phyloP scores from a whole-genome alignment of 257 asterid species.

The Coffea canephora region DNA sequence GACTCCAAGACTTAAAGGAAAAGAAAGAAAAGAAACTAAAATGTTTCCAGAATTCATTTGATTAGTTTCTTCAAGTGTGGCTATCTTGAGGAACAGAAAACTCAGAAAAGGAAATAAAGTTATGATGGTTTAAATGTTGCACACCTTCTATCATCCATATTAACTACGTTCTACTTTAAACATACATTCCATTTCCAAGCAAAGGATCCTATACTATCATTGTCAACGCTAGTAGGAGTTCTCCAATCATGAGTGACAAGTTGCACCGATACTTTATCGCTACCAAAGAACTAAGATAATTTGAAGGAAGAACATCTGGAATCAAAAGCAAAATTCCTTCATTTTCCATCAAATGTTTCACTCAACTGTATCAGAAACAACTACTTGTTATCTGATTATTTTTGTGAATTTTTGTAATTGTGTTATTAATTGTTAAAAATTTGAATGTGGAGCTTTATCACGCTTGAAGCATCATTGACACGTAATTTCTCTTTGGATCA shows the following conservation, averaged over 20 bases:
- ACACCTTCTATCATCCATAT: background rate
- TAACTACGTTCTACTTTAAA: background rate
- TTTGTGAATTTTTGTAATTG: background rate
- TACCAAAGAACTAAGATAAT: background rate
- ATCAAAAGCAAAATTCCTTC: background rate
- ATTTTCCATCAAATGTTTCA: conserved; percentile 2
- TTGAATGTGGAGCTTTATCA: background rate
- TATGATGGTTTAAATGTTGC: background rate
- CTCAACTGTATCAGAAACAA: background rate
- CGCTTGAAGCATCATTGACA: background rate
- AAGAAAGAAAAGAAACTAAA: conserved; percentile 1
- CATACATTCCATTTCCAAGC: background rate
- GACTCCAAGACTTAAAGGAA: conserved; percentile 3
- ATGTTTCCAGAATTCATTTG: background rate
- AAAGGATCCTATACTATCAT: background rate
- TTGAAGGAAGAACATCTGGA: background rate
- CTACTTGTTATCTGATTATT: background rate
- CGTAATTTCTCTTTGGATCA: background rate
- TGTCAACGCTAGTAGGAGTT: background rate
- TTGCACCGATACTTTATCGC: background rate
- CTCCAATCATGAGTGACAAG: conserved; percentile 4
- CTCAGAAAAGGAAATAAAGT: background rate
- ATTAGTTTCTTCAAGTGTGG: background rate
- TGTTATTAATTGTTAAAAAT: background rate
- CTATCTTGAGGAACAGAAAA: background rate